Evolutionary conservation across 1,284 basidiomycete genomes (phyloP), one percentile per base, ranked within the genome.

Genomic region (Athelia sp.): DNA sequence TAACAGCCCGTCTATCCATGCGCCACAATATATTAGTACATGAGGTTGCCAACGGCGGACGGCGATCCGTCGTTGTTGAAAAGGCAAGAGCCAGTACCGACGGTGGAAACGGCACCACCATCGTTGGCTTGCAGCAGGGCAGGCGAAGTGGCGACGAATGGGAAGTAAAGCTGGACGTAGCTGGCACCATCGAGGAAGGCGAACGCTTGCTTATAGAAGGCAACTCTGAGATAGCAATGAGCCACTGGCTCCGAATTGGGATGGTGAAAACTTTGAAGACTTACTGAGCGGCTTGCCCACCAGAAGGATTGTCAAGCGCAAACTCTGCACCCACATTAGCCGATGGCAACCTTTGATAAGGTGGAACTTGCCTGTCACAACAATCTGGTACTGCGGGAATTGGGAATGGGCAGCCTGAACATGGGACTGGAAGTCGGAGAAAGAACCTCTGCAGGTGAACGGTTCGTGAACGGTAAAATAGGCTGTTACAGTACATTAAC

Each of bases 11-110:
- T n/a, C n/a, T n/a, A n/a, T n/a, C n/a, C n/a, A n/a, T n/a, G n/a
- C n/a, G n/a, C n/a, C n/a, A n/a, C n/a, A n/a, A n/a, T n/a, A n/a
- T 8, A 4, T 40, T 40, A 40, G 15, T 6, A 4, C 52, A 58
- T 46, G 36, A 58, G 47, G 34, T 51, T 29, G 35, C 55, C 55
- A 14, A 55, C 55, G n/a, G 51, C 52, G n/a, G 50, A 54, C 22
- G 50, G 40, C 19, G 43, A 48, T 11, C 54, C 54, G 31, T 53
- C 52, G 23, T 57, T 49, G 44, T 54, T 56, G 49, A 45, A 58
- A 40, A 58, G 40, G 42, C 36, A 46, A 11, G 51, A 55, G 17
- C 56, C 55, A 2, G 56, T 58, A n/a, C 56, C 56, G 22, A 56
- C 55, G 46, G 50, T 52, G 14, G 11, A 8, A 9, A 6, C 18